A percentile compares a stretch with the other conserved stretches of the same genome.
Conservation (phyloP, 192 early-diverging fungal species). For the Podila epigama region DNA sequence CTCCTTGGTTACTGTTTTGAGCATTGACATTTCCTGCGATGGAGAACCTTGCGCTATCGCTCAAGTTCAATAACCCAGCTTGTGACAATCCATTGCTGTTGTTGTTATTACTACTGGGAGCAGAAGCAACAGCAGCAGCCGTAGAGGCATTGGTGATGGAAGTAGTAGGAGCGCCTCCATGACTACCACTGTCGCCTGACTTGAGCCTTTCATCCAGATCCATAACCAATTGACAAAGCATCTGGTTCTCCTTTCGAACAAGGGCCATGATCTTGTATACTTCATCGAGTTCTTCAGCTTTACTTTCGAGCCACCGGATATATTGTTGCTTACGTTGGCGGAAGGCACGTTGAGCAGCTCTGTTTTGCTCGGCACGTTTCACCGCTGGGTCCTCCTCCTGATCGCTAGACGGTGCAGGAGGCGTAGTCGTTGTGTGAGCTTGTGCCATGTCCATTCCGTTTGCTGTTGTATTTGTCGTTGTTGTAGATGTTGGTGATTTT, state of each 20-base stretch:
- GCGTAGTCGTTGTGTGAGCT: too few species aligned
- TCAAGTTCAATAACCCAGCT: too few species aligned
- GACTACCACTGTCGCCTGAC: too few species aligned
- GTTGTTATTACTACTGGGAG: too few species aligned
- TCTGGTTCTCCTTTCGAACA: slow-evolving; percentile 26
- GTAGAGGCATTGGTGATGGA: neutral
- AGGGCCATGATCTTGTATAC: slow-evolving; percentile 40
- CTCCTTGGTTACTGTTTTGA: too few species aligned
- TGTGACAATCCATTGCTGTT: too few species aligned
- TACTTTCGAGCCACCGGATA: slow-evolving; percentile 78
- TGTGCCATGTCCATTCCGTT: too few species aligned
- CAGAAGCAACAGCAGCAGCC: too few species aligned
- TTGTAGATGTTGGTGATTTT: neutral
- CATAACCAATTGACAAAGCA: slow-evolving; percentile 18
- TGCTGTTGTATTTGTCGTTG: too few species aligned
- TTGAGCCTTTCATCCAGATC: slow-evolving; percentile 17
- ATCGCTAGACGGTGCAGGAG: neutral
- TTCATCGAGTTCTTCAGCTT: slow-evolving; percentile 69
- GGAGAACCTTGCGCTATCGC: too few species aligned
- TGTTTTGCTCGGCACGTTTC: slow-evolving; percentile 87
- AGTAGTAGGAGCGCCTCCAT: neutral
- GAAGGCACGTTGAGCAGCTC: slow-evolving; percentile 90
- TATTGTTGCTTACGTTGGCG: slow-evolving; percentile 86
- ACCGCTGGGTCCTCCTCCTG: slow-evolving; percentile 19
- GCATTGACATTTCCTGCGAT: too few species aligned